Base-by-base conservation (phyloP, 768 basidiomycete genomes). In the Suillus variegatus region DNA sequence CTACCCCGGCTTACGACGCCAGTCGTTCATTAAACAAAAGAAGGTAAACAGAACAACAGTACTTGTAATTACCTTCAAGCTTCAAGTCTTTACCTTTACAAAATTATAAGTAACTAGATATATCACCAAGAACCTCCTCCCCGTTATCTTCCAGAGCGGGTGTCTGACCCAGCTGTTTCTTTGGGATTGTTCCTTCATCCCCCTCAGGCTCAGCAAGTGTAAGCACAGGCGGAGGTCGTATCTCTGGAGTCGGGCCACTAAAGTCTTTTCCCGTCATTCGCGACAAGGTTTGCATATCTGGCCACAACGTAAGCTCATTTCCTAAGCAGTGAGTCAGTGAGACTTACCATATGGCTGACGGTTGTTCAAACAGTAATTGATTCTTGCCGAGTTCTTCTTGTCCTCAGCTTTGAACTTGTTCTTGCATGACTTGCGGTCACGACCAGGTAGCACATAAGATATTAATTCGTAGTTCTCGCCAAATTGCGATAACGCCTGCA, bases 391-490 rank as follows among this genome's bases (percentile, higher is more conserved):
- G 74, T 95, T 90, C 74, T 86, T 87, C 78, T 85, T 92, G 74
- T 95, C 94, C 75, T 97, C 95, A 0, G 88, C 84, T 71, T 93
- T 95, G 81, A 95, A 97, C 73, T 97, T 97, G 76, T 93, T 91
- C 77, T 94, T 95, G 76, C 95, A 94, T 35, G 94, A 89, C 72
- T 91, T 93, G 22, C 95, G 84, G 72, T 94, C 92, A 18, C 95
- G 89, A 20, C 90, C 89, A 46, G 93, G 93, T 22, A 97, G 82
- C 14, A 95, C 83, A 69, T 88, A 89, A 3, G 95, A 92, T 66
- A 97, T 95, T 49, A 96, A 84, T 74, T 96, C 94, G 72, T 96
- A 97, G 70, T 96, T 95, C 75, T 95, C 92, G 40, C 94, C 94
- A 69, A 94, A 95, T 73, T 95, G 94, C 4, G 88, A 84, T 38